Conservation (phyloP, 768 basidiomycete genomes). For the Amanita rubescens region DNA sequence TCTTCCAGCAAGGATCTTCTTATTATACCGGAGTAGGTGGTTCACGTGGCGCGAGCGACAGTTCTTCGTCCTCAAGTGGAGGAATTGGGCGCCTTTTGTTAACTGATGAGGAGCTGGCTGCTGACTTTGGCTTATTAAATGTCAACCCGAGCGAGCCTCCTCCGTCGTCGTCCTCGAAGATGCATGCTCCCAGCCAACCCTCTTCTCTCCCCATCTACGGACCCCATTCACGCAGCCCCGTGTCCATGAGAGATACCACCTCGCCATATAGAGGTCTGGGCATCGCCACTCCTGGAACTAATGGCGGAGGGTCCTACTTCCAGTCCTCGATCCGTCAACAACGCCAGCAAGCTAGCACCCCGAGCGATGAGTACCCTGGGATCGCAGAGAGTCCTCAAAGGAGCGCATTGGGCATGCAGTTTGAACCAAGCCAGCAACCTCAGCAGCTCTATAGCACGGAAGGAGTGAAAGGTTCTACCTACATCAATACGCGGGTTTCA, state of each 20-base stretch:
- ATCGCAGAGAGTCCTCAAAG: neutral
- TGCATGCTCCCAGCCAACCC: slow-evolving; percentile 57
- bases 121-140: slow-evolving; percentile 57
- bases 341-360: slow-evolving; percentile 11
- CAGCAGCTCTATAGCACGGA: slow-evolving; percentile 14
- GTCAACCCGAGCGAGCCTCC: slow-evolving; percentile 39
- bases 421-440: slow-evolving; percentile 11
- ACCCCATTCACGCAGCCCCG: slow-evolving; percentile 56
- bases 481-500: slow-evolving; percentile 34
- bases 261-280: slow-evolving; percentile 55
- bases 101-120: slow-evolving; percentile 75
- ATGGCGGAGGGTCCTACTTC: slow-evolving; percentile 23
- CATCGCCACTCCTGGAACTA: slow-evolving; percentile 43
- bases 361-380: slow-evolving; percentile 2
- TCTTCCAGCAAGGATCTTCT: neutral
- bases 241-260: slow-evolving; percentile 39
- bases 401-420: slow-evolving; percentile 5
- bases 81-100: slow-evolving; percentile 40
- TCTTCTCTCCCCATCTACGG: slow-evolving; percentile 74
- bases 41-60: neutral
- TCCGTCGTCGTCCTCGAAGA: slow-evolving; percentile 37
- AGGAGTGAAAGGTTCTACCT: slow-evolving; percentile 17
- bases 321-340: slow-evolving; percentile 9
- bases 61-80: slow-evolving; percentile 11
- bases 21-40: neutral